Evolutionary conservation across 306 rosid genomes (phyloP).

Genomic region (Styphnolobium japonicum): DNA sequence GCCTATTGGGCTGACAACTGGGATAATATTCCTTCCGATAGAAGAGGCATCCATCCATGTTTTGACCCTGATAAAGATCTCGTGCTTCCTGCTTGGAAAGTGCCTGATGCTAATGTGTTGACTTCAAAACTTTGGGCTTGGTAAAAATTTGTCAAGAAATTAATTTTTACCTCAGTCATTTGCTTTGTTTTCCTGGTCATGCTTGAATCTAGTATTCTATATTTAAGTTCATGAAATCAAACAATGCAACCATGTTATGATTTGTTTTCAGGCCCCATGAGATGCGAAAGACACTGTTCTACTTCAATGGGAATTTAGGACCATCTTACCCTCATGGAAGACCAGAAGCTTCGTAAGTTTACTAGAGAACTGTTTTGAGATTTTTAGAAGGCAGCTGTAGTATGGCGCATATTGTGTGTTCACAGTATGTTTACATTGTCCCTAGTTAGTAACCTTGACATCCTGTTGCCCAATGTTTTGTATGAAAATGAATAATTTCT

Average conservation of each 20-base stretch:
- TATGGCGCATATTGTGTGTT: neutral
- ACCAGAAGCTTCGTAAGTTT: conserved; percentile 57
- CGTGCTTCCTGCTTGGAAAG: conserved; percentile 98
- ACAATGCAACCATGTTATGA: neutral
- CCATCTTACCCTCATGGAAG: conserved; percentile 55
- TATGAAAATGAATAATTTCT: neutral
- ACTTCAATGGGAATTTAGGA: conserved; percentile 74
- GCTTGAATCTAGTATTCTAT: neutral
- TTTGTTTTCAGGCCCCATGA: conserved; percentile 48
- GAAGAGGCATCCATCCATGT: conserved; percentile 86
- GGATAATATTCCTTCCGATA: conserved; percentile 64
- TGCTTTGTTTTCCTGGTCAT: conserved; percentile 13
- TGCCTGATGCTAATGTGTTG: conserved; percentile 59
- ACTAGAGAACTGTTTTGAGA: neutral
- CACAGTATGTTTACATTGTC: neutral
- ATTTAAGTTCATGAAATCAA: neutral
- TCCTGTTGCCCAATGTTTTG: neutral
- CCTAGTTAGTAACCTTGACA: neutral
- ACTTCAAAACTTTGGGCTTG: conserved; percentile 69
- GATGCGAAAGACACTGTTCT: conserved; percentile 58
- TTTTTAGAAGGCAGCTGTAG: neutral
- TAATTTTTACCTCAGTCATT: neutral
- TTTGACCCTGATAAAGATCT: conserved; percentile 95
- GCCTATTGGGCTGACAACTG: conserved; percentile 94
- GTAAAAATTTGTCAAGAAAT: conserved; percentile 33